These are phyloP conservation scores for Arxiozyma bovina DNA, from an alignment of 1,139 yeast genomes.

Conservation along the genomic window DNA sequence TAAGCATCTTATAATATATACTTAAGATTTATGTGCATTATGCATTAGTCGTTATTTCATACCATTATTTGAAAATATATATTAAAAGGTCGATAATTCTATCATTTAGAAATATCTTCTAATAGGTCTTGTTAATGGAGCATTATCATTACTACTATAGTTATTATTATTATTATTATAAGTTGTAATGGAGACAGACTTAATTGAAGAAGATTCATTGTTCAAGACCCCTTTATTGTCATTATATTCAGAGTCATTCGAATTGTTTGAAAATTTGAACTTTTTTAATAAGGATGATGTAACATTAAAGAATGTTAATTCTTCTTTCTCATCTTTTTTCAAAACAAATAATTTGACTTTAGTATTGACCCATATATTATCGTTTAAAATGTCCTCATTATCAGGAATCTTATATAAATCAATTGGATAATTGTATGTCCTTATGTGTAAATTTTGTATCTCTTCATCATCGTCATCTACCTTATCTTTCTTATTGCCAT, in stretches of 20 bases:
- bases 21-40: neutral
- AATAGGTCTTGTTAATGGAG: neutral
- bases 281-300: constrained; percentile 29
- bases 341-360: constrained; percentile 52
- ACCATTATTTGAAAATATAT: neutral
- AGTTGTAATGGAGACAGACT: neutral
- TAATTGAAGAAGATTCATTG: neutral
- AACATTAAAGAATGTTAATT: constrained; percentile 30
- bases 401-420: constrained; percentile 12
- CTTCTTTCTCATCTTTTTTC: constrained; percentile 32
- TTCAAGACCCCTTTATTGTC: neutral
- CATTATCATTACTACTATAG: neutral
- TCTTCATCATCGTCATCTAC: constrained; percentile 6
- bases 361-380: constrained; percentile 58
- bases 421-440: constrained; percentile 3
- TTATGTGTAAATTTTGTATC: constrained; percentile 8
- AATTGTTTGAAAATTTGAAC: constrained; percentile 16
- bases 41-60: neutral
- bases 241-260: neutral
- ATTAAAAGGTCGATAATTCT: neutral
- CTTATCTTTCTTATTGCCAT: constrained; percentile 14
- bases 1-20: too few species aligned
- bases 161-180: neutral
- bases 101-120: constrained; percentile 1
- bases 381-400: constrained; percentile 20